Base-by-base conservation (phyloP, 352 stramenopile species). In the Phytophthora sojae region DNA sequence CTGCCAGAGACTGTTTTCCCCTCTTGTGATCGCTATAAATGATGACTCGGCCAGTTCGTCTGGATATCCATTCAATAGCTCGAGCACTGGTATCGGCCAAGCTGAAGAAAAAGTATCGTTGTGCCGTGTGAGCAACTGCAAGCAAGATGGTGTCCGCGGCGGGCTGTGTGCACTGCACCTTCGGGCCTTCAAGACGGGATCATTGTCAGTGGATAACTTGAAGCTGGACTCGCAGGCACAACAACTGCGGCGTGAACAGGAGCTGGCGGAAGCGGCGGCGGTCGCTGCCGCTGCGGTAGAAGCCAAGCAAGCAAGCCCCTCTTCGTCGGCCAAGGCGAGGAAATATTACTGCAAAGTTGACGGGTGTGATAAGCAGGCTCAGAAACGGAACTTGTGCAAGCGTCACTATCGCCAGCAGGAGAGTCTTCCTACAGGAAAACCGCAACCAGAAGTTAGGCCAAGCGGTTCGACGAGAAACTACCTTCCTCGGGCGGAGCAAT, bases 341-440 rank as follows among this genome's bases (percentile, higher is more conserved):
- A 92, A 90, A 61, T 92, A 91, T 55, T 91, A 85, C 47, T 93
- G 85, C 75, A 86, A 79, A 66, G 73, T 77, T 23, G 81, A 90
- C 17, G 81, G 79, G 0, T 93, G 83, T 56, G 77, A 74, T 11
- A 91, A 91, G 55, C 82, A 91, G 65, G 81, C 81, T 53, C 86
- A 93, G 56, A 88, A 86, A 25, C 71, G 61, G 21, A 82, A 84
- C 9, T 67, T 89, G 42, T 93, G 82, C 68, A 91, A 92, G 57
- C 80, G 83, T 9, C 83, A 92, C 53, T 86, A 88, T 63, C 83
- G 81, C 21, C 39, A 83, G 47, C 77, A 88, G 57, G 68, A 69
- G 19, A 64, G 62, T 39, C n/a, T 35, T 15, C 42, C 61, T 50
- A 35, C 60, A 19, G 50, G 63, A 3, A 71, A 69, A 26, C 59